Base-by-base conservation (phyloP, 2,329 filamentous ascomycete genomes). In the Pezizomycotina sp. region DNA sequence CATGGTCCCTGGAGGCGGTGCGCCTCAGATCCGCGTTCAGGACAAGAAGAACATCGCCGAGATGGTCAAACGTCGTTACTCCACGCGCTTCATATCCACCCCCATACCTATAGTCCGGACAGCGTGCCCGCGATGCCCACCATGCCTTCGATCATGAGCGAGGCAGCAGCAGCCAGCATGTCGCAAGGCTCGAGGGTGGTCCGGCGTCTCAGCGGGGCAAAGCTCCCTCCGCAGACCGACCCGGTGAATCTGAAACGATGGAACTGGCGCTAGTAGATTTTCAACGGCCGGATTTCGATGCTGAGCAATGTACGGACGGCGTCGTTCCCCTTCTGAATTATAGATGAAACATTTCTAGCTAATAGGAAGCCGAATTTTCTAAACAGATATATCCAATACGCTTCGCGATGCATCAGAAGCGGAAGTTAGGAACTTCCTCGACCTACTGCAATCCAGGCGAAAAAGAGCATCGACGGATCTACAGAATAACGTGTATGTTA, bases 401-500 rank as follows among this genome's bases (percentile, higher is more conserved):
- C 67, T 93, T 26, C 73, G 78, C 52, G 82, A 92, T 55, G 83
- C 84, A 6, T 79, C 78, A 3, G 84, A 92, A 50, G 73, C 80
- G 45, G 81, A 92, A 47, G 91, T 93, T 42, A 71, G 71, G 47
- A 74, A 78, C 33, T 93, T 78, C 55, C 79, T 92, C 55, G 65
- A 69, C 31, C 73, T 74, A 14, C 63, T 93, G 27, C 73, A 74
- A 47, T 77, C 76, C 50, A 65, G 89, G 38, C 86, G 86, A 58
- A 68, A 69, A 47, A 71, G 79, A 37, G 83, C 82, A 6, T 76
- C 77, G 4, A 68, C 73, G 31, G 84, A 95, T 50, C 65, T 98
- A 14, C 86, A 95, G 58, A 81, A 91, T 54, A 95, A 84, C 58
- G 78, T 98, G 32, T 86, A 92, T 59, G 84, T 93, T 57, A 98